Percentiles rank a stretch among this genome's conserved stretches.
Evolutionary conservation across 139 green algal genomes (phyloP).

Genomic region (Volvox reticuliferus): DNA sequence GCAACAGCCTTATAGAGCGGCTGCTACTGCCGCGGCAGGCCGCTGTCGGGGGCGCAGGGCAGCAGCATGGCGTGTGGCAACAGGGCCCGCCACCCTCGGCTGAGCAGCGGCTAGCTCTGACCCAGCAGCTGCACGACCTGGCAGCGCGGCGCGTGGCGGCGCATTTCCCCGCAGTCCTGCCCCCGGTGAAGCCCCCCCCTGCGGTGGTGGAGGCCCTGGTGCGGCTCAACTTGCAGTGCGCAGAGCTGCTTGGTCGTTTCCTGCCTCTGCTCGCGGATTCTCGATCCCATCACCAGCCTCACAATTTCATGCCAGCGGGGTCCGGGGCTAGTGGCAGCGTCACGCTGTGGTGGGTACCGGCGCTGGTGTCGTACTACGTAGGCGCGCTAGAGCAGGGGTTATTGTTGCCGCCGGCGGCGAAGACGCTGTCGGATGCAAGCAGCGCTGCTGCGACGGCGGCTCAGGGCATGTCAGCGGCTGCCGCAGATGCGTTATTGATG

Average conservation of each 20-base stretch:
- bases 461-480: constrained; percentile 4
- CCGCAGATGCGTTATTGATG: constrained; percentile 9
- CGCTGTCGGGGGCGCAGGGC: background rate
- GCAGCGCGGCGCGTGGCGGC: constrained; percentile 51
- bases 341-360: constrained; percentile 37
- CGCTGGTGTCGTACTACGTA: constrained; percentile 49
- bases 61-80: background rate
- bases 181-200: constrained; percentile 14
- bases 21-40: constrained; percentile 19
- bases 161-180: constrained; percentile 58
- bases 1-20: constrained; percentile 21
- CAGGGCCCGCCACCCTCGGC: background rate
- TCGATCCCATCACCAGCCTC: too few species aligned
- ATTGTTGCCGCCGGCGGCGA: constrained; percentile 39
- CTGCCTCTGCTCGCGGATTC: constrained; percentile 30
- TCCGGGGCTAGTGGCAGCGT: background rate
- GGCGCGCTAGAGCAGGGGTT: constrained; percentile 42
- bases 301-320: too few species aligned
- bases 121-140: constrained; percentile 22
- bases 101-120: constrained; percentile 24
- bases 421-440: constrained; percentile 9
- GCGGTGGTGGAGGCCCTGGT: constrained; percentile 62
- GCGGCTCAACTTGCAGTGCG: constrained; percentile 66
- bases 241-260: constrained; percentile 66
- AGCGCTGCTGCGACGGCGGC: background rate